Conservation (phyloP, 2,329 filamentous ascomycete genomes). For the Trichophyton verrucosum region DNA sequence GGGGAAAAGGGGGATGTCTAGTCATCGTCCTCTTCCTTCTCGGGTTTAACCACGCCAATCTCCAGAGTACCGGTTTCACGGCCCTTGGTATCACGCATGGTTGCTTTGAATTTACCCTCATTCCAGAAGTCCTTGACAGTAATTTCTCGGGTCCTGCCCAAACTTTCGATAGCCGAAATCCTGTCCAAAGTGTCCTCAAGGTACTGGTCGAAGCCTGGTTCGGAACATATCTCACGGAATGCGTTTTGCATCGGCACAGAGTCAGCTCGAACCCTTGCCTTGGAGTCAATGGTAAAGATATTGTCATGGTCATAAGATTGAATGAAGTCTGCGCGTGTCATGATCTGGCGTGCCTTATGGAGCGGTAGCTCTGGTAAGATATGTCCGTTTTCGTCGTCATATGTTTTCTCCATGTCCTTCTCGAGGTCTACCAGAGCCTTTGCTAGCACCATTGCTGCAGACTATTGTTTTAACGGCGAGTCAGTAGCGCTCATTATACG, state of each 20-base stretch:
- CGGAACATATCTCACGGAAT: conserved; percentile 67
- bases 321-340: conserved; percentile 94
- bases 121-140: conserved; percentile 90
- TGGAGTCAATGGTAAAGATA: conserved; percentile 84
- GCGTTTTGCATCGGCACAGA: conserved; percentile 93
- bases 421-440: conserved; percentile 80
- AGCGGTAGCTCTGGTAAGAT: conserved; percentile 68
- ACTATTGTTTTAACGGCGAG: conserved; percentile 33
- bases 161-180: conserved; percentile 83
- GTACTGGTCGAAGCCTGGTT: conserved; percentile 68
- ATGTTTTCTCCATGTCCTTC: conserved; percentile 47
- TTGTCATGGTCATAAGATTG: conserved; percentile 85
- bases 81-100: conserved; percentile 37
- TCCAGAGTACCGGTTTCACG: conserved; percentile 36
- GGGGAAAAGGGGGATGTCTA: background rate
- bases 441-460: conserved; percentile 86
- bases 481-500: background rate
- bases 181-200: conserved; percentile 71
- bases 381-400: conserved; percentile 56
- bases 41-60: conserved; percentile 32
- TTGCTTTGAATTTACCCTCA: conserved; percentile 64
- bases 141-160: conserved; percentile 85
- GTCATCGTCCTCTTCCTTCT: conserved; percentile 22
- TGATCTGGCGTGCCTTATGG: conserved; percentile 75
- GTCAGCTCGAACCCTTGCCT: conserved; percentile 77